These are phyloP conservation scores for Epichloe glyceriae DNA, from an alignment of 2,329 filamentous ascomycete species.

Conservation along the genomic window DNA sequence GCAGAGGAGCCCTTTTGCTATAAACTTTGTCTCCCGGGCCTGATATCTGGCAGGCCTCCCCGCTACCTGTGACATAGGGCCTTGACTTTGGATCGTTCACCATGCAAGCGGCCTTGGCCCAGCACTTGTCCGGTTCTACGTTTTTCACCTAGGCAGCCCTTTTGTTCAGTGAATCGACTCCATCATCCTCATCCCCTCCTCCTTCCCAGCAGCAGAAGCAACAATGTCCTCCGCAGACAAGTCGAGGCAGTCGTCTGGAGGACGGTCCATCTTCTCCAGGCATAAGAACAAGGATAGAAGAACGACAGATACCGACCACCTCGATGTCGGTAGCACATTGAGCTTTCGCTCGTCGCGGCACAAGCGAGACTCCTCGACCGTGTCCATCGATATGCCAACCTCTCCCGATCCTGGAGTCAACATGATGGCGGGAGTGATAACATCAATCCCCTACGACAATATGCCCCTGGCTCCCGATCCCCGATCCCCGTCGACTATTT, in stretches of 20 bases:
- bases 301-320: slow-evolving; percentile 43
- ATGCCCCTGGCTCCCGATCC: slow-evolving; percentile 51
- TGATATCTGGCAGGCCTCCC: slow-evolving; percentile 2
- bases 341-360: slow-evolving; percentile 64
- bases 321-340: slow-evolving; percentile 46
- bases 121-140: slow-evolving; percentile 21
- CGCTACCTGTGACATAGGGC: slow-evolving; percentile 6
- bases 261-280: slow-evolving; percentile 76
- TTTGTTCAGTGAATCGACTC: background rate
- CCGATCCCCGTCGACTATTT: slow-evolving; percentile 64
- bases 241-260: slow-evolving; percentile 63
- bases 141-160: slow-evolving; percentile 16
- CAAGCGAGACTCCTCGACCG: slow-evolving; percentile 56
- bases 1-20: background rate
- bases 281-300: slow-evolving; percentile 67
- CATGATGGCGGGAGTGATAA: slow-evolving; percentile 70
- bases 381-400: slow-evolving; percentile 56
- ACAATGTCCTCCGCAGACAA: slow-evolving; percentile 59
- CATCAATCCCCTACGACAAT: slow-evolving; percentile 76
- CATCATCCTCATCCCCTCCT: background rate
- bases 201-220: background rate
- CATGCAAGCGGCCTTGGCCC: slow-evolving; percentile 28
- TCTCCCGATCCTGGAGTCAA: slow-evolving; percentile 55
- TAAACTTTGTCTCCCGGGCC: background rate
- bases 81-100: slow-evolving; percentile 13